phyloP scores from a whole-genome alignment of 2,329 filamentous ascomycete genomes.

The Falciphora oryzae region DNA sequence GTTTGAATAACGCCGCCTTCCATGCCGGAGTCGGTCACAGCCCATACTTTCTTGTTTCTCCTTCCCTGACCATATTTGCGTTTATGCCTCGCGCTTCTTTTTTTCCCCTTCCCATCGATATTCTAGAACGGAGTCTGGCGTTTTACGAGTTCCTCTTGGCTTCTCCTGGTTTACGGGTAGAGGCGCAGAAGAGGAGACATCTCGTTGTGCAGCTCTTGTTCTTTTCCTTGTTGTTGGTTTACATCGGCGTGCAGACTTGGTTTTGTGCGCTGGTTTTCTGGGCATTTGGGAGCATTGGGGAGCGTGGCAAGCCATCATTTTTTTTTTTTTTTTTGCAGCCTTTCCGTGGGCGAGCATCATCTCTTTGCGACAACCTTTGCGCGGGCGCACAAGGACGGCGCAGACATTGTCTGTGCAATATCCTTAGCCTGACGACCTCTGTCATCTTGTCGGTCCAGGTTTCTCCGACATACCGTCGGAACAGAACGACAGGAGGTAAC shows the following conservation, averaged over 20 bases:
- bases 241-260: background rate
- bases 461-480: background rate
- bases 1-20: background rate
- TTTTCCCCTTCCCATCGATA: background rate
- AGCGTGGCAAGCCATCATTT: background rate
- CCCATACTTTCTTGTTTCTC: background rate
- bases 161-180: too few relatives aligned
- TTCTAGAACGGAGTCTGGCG: background rate
- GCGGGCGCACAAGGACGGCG: background rate
- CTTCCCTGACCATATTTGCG: background rate
- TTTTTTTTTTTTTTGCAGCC: background rate
- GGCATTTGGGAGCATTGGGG: background rate
- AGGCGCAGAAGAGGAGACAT: background rate
- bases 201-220: background rate
- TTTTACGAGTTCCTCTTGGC: background rate
- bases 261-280: background rate
- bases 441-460: too few relatives aligned
- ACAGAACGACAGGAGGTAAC: too few relatives aligned
- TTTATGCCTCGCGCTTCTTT: too few relatives aligned
- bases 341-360: background rate
- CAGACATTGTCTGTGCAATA: background rate
- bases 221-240: background rate
- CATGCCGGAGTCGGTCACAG: background rate
- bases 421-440: background rate
- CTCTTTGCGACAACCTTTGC: background rate